A percentile compares a stretch with the other conserved stretches of the same genome.
Conservation (phyloP, 176 grass and related monocot species). For the Cenchrus fungigraminus region DNA sequence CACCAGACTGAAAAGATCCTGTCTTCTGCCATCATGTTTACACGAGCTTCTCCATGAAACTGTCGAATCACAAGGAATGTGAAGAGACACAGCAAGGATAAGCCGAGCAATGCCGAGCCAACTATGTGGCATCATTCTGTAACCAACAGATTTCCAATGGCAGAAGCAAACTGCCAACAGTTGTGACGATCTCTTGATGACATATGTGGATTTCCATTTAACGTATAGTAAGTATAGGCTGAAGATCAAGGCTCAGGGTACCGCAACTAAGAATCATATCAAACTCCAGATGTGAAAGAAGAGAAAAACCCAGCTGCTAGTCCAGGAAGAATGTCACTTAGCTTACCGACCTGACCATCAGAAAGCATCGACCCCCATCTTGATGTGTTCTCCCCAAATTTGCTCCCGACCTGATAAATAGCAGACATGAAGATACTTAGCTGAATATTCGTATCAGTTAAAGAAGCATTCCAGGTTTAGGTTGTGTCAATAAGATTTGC, state of each 20-base stretch:
- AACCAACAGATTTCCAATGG: slow-evolving; percentile 29
- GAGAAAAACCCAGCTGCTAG: slow-evolving; percentile 91
- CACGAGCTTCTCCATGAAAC: background rate
- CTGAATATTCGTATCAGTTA: slow-evolving; percentile 16
- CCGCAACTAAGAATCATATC: slow-evolving; percentile 70
- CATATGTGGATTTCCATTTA: slow-evolving; percentile 2
- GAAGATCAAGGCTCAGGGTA: slow-evolving; percentile 18
- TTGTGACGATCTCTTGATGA: background rate
- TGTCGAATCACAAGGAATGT: background rate
- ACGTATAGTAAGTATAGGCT: background rate
- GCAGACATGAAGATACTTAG: slow-evolving; percentile 11
- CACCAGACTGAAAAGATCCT: background rate
- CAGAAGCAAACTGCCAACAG: slow-evolving; percentile 8
- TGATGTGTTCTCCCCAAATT: slow-evolving; percentile 98
- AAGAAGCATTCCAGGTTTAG: background rate
- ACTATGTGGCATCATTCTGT: slow-evolving; percentile 15
- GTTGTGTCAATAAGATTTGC: background rate
- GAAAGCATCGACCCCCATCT: slow-evolving; percentile 99
- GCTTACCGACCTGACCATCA: slow-evolving; percentile 87
- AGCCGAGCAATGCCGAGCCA: background rate
- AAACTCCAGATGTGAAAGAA: slow-evolving; percentile 78
- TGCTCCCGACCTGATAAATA: slow-evolving; percentile 84
- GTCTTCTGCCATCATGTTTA: background rate
- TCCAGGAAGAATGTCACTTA: slow-evolving; percentile 95
- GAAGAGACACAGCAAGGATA: background rate